Evolutionary conservation across 163 green algal genomes (phyloP).

Genomic region (Scenedesmus sp.): DNA sequence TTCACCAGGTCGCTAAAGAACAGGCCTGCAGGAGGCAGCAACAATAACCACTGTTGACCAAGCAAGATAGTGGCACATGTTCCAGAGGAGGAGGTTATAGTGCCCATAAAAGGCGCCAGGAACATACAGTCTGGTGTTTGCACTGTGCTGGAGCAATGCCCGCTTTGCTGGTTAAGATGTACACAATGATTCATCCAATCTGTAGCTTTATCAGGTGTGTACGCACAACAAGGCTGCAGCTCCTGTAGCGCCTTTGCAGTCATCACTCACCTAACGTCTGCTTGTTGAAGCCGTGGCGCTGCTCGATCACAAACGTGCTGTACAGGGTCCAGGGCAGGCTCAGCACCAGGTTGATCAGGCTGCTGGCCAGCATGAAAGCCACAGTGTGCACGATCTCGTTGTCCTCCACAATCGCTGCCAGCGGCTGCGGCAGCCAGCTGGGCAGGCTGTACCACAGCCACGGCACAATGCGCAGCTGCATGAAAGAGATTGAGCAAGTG

Average conservation of each 20-base stretch:
- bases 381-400: slow-evolving; percentile 59
- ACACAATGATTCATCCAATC: too few relatives aligned
- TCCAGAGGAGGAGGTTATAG: too few relatives aligned
- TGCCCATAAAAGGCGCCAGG: too few relatives aligned
- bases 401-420: neutral
- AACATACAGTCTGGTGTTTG: too few relatives aligned
- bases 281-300: slow-evolving; percentile 95
- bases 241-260: neutral
- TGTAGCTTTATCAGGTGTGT: too few relatives aligned
- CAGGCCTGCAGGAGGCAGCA: slow-evolving; percentile 48
- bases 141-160: too few relatives aligned
- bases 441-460: slow-evolving; percentile 12
- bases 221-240: neutral
- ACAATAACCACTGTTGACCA: neutral
- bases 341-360: slow-evolving; percentile 57
- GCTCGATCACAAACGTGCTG: slow-evolving; percentile 84
- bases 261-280: slow-evolving; percentile 64
- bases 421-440: neutral
- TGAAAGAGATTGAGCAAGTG: neutral
- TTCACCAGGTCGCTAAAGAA: slow-evolving; percentile 88
- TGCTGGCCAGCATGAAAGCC: slow-evolving; percentile 55
- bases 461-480: neutral
- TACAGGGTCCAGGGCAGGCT: slow-evolving; percentile 79
- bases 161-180: too few relatives aligned
- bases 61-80: neutral